Conservation (phyloP, 2,329 filamentous ascomycete genomes). For the Scedosporium apiospermum region DNA sequence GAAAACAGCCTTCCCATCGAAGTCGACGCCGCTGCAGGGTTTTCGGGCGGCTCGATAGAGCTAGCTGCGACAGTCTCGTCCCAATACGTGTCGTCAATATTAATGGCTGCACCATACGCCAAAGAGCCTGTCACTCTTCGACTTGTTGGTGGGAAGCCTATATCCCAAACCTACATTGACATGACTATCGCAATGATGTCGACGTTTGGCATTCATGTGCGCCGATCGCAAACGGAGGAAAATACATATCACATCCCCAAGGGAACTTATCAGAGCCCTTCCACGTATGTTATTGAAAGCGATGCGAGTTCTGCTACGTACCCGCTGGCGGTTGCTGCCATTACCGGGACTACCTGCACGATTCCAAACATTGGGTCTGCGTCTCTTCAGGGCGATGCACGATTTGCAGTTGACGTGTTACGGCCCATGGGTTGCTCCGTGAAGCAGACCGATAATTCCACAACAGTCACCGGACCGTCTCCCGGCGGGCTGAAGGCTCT, state of each 20-base stretch:
- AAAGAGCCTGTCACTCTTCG: constrained; percentile 86
- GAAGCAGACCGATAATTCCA: constrained; percentile 73
- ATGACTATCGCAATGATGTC: constrained; percentile 99
- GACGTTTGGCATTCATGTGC: constrained; percentile 76
- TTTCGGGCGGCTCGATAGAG: constrained; percentile 80
- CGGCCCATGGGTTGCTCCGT: constrained; percentile 90
- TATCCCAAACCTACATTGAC: constrained; percentile 94
- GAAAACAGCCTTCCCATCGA: constrained; percentile 75
- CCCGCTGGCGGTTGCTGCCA: constrained; percentile 84
- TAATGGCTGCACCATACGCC: constrained; percentile 95
- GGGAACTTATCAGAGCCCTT: constrained; percentile 72
- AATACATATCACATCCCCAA: constrained; percentile 93
- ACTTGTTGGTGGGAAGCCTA: constrained; percentile 91
- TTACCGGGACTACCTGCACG: constrained; percentile 91
- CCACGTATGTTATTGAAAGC: constrained; percentile 85
- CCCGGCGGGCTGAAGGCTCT: constrained; percentile 65
- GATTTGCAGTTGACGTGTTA: constrained; percentile 85
- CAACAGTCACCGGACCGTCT: constrained; percentile 84
- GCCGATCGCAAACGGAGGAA: constrained; percentile 64
- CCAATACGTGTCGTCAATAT: constrained; percentile 94
- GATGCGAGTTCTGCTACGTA: constrained; percentile 98
- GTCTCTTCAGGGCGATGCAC: constrained; percentile 89
- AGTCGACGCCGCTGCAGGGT: constrained; percentile 72
- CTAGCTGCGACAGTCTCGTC: constrained; percentile 92
- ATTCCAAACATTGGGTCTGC: constrained; percentile 90